Percentiles rank a stretch among this genome's conserved stretches.
Evolutionary conservation across 768 basidiomycete genomes (phyloP).

Genomic region (Lactarius trivialis): DNA sequence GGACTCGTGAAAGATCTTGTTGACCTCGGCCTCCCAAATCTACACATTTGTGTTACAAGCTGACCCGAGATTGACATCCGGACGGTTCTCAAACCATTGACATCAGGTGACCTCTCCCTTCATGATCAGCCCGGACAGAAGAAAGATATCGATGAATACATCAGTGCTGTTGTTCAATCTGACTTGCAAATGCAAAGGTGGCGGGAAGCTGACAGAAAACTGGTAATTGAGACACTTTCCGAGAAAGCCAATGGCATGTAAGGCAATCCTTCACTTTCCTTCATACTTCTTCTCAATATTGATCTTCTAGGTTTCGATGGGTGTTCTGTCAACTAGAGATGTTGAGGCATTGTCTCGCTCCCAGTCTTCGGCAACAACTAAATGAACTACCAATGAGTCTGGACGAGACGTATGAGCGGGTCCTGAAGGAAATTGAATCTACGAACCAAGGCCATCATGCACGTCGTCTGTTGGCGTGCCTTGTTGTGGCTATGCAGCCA

Average conservation of each 20-base stretch:
- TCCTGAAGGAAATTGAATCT: neutral
- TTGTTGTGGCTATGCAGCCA: neutral
- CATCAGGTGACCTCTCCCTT: neutral
- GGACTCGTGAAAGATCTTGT: neutral
- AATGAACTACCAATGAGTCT: neutral
- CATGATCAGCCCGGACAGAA: neutral
- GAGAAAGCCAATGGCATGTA: neutral
- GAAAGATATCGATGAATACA: neutral
- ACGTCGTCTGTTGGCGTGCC: neutral
- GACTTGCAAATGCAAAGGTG: neutral
- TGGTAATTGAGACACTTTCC: neutral
- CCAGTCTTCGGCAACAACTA: neutral
- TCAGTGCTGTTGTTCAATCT: neutral
- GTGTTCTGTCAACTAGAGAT: neutral
- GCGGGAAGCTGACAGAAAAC: neutral
- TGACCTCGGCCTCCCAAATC: neutral
- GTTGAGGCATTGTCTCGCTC: neutral
- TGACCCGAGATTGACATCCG: neutral
- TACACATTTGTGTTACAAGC: neutral
- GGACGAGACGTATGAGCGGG: neutral
- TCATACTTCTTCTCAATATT: neutral
- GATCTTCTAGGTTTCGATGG: neutral
- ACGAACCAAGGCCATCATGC: neutral
- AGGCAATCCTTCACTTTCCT: neutral
- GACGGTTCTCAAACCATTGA: neutral